Percentiles rank a stretch among this genome's conserved stretches.
Conservation (phyloP, 768 basidiomycete genomes). For the Trametes sanguinea region DNA sequence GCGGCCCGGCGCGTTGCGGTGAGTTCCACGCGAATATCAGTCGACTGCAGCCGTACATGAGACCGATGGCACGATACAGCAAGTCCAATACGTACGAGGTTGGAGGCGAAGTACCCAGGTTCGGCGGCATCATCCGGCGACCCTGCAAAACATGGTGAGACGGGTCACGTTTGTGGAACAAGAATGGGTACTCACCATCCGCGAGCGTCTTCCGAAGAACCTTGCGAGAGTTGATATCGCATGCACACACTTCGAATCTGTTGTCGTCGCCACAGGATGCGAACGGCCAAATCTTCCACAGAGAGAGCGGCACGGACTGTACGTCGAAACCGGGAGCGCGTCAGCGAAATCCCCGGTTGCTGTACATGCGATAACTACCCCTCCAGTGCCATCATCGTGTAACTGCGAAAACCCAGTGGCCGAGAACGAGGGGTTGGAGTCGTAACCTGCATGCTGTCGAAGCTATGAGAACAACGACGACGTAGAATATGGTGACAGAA, state of each 20-base stretch:
- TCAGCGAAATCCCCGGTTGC: too few species aligned
- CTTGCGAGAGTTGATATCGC: slow-evolving; percentile 48
- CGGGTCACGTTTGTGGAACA: not conserved
- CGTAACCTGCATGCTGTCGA: slow-evolving; percentile 41
- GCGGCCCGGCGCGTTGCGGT: slow-evolving; percentile 61
- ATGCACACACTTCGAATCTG: slow-evolving; percentile 52
- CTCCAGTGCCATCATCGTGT: slow-evolving; percentile 63
- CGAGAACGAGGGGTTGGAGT: slow-evolving; percentile 34
- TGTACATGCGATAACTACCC: slow-evolving; percentile 30
- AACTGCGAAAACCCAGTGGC: slow-evolving; percentile 62
- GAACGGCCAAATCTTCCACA: slow-evolving; percentile 63
- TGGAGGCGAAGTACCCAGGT: slow-evolving; percentile 67
- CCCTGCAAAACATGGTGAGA: slow-evolving; percentile 36
- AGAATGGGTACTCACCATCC: slow-evolving; percentile 40
- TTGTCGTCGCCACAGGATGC: slow-evolving; percentile 41
- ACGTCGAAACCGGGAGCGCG: too few species aligned
- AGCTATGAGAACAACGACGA: not conserved
- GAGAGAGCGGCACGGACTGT: slow-evolving; percentile 54
- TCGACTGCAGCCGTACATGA: slow-evolving; percentile 40
- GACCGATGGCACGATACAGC: not conserved
- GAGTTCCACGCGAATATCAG: slow-evolving; percentile 57
- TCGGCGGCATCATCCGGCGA: slow-evolving; percentile 60
- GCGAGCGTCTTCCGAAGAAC: slow-evolving; percentile 47
- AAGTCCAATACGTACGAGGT: slow-evolving; percentile 42
- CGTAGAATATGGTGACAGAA: not conserved